phyloP scores from a whole-genome alignment of 1,284 basidiomycete species.

The Hymenochaete sp. region DNA sequence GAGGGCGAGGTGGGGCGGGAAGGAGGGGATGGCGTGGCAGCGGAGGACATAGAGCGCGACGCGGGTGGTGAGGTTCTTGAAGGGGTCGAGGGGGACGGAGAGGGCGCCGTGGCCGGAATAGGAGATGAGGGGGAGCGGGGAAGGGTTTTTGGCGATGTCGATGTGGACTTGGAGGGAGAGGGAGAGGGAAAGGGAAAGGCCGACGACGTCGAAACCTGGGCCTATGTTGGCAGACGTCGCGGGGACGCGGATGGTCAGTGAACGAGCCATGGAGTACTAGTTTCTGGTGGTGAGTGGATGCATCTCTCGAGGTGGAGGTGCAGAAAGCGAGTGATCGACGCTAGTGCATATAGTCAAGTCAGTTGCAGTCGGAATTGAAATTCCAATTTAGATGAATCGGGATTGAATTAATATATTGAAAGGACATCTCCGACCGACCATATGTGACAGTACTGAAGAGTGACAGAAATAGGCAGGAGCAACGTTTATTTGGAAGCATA shows the following conservation, averaged over 20 bases:
- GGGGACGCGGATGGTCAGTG: slow-evolving; percentile 77
- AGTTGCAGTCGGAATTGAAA: no score
- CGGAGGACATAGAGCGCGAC: slow-evolving; percentile 96
- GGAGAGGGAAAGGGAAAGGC: slow-evolving; percentile 87
- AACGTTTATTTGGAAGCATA: no score
- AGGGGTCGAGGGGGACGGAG: slow-evolving; percentile 90
- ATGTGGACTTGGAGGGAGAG: slow-evolving; percentile 70
- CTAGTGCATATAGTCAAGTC: no score
- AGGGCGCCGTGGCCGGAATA: slow-evolving; percentile 86
- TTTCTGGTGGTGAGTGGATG: no score
- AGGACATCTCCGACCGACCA: no score
- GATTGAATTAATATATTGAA: no score
- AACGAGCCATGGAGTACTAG: no score
- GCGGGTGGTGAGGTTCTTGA: slow-evolving; percentile 97
- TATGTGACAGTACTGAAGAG: no score
- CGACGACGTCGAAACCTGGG: slow-evolving; percentile 98
- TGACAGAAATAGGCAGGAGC: no score
- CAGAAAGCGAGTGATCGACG: no score
- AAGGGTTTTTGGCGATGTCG: slow-evolving; percentile 29
- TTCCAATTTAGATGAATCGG: no score
- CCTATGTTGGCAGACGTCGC: slow-evolving; percentile 98
- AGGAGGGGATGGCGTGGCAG: slow-evolving; percentile 66
- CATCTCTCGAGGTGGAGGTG: no score
- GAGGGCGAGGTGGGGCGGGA: slow-evolving; percentile 70
- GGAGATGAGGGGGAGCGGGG: slow-evolving; percentile 52